These are phyloP conservation scores for Xerocomus spinulosus DNA, from an alignment of 768 basidiomycete genomes.

Conservation along the genomic window DNA sequence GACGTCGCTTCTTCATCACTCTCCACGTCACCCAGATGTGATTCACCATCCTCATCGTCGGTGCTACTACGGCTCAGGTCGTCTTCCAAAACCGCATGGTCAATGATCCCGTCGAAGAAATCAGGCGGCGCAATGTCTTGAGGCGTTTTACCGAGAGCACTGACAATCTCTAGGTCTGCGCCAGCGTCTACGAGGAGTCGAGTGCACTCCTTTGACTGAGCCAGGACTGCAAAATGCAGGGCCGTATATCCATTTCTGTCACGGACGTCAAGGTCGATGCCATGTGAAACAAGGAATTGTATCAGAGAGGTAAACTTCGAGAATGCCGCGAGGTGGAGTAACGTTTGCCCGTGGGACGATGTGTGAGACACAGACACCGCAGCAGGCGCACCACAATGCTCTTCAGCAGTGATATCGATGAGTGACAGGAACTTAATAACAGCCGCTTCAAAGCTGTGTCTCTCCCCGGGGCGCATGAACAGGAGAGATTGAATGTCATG, in stretches of 20 bases:
- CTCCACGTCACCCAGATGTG: constrained; percentile 65
- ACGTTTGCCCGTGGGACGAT: constrained; percentile 72
- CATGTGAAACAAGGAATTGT: constrained; percentile 64
- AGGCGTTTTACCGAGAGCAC: constrained; percentile 65
- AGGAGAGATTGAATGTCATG: constrained; percentile 57
- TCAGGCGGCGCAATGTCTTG: constrained; percentile 50
- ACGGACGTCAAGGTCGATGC: constrained; percentile 74
- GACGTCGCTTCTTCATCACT: constrained; percentile 52
- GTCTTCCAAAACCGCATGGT: constrained; percentile 14
- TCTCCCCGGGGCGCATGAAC: constrained; percentile 49
- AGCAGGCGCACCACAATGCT: constrained; percentile 38
- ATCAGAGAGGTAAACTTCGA: constrained; percentile 71
- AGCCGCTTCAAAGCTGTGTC: constrained; percentile 64
- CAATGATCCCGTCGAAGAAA: constrained; percentile 39
- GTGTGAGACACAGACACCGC: constrained; percentile 62
- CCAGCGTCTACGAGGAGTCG: constrained; percentile 69
- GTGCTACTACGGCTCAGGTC: constrained; percentile 20
- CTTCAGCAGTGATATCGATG: constrained; percentile 59
- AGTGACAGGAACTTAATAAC: constrained; percentile 79
- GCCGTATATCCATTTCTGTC: constrained; percentile 91
- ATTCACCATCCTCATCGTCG: constrained; percentile 49
- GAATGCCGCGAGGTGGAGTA: constrained; percentile 84
- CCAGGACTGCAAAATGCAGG: constrained; percentile 77
- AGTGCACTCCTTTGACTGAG: constrained; percentile 58
- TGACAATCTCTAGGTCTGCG: constrained; percentile 74